Evolutionary conservation across 2,329 filamentous ascomycete species (phyloP).

Genomic region (Diaporthe humulicola): DNA sequence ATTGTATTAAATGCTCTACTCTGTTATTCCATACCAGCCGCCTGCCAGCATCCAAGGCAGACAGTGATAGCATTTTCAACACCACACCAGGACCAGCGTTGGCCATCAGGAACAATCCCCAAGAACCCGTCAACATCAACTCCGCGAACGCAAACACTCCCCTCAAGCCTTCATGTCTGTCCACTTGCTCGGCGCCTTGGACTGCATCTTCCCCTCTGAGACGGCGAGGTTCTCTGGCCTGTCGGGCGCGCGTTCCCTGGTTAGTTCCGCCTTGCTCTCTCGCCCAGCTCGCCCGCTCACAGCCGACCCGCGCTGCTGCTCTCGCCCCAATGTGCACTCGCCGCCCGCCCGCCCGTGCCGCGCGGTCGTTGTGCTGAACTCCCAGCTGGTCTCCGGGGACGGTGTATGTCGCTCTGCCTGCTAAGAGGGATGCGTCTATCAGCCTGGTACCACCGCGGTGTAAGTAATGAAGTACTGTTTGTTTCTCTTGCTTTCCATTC

Average conservation of each 20-base stretch:
- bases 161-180: background rate
- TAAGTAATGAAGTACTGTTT: too few species aligned
- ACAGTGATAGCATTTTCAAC: background rate
- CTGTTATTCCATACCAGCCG: too few species aligned
- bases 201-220: constrained; percentile 8
- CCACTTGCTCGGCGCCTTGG: constrained; percentile 15
- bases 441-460: too few species aligned
- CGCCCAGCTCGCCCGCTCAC: background rate
- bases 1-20: background rate
- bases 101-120: background rate
- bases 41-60: background rate
- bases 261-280: background rate
- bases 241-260: background rate
- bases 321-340: background rate
- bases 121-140: background rate
- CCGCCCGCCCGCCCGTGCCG: constrained; percentile 29
- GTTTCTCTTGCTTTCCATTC: too few species aligned
- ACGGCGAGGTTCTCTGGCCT: constrained; percentile 16
- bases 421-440: constrained; percentile 17
- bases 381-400: constrained; percentile 11
- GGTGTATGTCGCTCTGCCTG: constrained; percentile 27
- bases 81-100: background rate
- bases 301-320: background rate
- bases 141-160: background rate
- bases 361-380: constrained; percentile 36